Evolutionary conservation across 345 rosid genomes (phyloP).

Genomic region (Gossypium australe): DNA sequence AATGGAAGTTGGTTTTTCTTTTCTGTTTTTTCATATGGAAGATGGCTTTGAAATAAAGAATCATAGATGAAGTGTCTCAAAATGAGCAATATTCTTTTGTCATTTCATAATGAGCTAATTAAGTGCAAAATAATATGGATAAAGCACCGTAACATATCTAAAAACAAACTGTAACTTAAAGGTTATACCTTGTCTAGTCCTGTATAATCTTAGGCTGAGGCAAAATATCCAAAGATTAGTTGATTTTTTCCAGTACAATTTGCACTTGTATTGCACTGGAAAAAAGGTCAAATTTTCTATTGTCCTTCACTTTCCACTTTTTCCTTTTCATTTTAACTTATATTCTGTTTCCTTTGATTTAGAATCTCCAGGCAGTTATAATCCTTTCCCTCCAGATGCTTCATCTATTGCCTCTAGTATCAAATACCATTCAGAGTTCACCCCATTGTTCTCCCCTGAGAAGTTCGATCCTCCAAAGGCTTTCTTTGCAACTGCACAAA

Average conservation of each 20-base stretch:
- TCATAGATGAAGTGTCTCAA: neutral
- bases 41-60: neutral
- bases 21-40: no score
- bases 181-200: neutral
- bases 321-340: neutral
- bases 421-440: slow-evolving; percentile 67
- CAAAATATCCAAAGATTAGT: neutral
- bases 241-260: neutral
- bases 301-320: neutral
- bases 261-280: neutral
- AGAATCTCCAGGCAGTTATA: slow-evolving; percentile 23
- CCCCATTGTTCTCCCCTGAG: slow-evolving; percentile 64
- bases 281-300: neutral
- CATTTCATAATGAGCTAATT: neutral
- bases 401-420: slow-evolving; percentile 55
- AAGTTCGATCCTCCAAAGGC: slow-evolving; percentile 61
- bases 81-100: neutral
- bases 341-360: slow-evolving; percentile 12
- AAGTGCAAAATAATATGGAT: neutral
- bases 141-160: neutral
- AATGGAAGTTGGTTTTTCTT: neutral
- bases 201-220: neutral
- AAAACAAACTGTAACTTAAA: neutral
- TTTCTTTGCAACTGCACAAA: slow-evolving; percentile 69
- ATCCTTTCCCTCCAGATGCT: slow-evolving; percentile 39